A percentile compares a stretch with the other conserved stretches of the same genome.
Evolutionary conservation across 2,329 filamentous ascomycete species (phyloP).

Genomic region (Diplodia mutila): DNA sequence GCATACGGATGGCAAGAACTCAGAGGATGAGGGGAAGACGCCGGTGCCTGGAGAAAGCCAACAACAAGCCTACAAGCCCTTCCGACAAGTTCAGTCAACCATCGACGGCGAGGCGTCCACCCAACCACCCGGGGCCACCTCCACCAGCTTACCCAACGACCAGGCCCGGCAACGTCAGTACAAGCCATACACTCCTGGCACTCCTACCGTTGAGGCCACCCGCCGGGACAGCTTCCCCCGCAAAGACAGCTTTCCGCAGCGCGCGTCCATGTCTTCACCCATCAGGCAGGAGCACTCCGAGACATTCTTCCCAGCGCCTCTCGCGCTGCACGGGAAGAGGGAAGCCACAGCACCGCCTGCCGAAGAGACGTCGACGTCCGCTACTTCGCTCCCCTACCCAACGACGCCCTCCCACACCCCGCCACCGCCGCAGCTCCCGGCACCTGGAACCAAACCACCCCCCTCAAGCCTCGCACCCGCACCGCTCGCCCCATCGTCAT

Average conservation of each 20-base stretch:
- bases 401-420: conserved; percentile 35
- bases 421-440: background rate
- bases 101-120: conserved; percentile 29
- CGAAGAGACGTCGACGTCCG: conserved; percentile 11
- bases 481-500: conserved; percentile 11
- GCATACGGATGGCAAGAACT: conserved; percentile 28
- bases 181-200: conserved; percentile 38
- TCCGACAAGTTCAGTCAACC: background rate
- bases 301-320: conserved; percentile 39
- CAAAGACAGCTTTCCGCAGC: conserved; percentile 28
- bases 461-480: background rate
- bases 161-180: conserved; percentile 32
- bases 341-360: conserved; percentile 29
- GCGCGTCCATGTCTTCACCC: conserved; percentile 34
- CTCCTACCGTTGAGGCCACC: conserved; percentile 28
- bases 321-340: conserved; percentile 24
- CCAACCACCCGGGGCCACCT: conserved; percentile 39
- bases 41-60: conserved; percentile 33
- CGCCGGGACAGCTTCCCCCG: background rate
- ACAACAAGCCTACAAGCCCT: conserved; percentile 20
- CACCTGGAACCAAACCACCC: background rate
- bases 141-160: conserved; percentile 39
- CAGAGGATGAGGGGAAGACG: conserved; percentile 27
- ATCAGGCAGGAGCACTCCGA: conserved; percentile 35
- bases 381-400: conserved; percentile 28